A percentile compares a stretch with the other conserved stretches of the same genome.
Evolutionary conservation across 306 rosid genomes (phyloP).

Genomic region (Sicyos edulis): DNA sequence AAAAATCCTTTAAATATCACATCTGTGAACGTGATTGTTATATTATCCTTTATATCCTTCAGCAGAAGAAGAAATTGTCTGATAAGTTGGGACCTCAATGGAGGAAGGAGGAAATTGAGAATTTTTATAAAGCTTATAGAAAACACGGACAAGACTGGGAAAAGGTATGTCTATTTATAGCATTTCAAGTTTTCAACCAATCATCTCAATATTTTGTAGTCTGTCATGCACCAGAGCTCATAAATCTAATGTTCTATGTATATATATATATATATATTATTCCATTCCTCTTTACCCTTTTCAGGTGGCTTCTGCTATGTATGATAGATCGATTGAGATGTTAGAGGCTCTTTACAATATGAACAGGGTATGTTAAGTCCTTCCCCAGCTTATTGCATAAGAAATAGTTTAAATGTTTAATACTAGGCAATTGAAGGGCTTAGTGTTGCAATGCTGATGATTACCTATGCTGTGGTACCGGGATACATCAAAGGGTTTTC

Average conservation of each 20-base stretch:
- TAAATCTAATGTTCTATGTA: not conserved
- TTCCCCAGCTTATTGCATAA: not conserved
- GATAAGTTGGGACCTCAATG: slow-evolving; percentile 83
- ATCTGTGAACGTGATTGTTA: slow-evolving; percentile 9
- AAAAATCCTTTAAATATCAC: no score
- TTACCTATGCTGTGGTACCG: no score
- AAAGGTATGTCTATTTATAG: slow-evolving; percentile 45
- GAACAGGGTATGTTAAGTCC: slow-evolving; percentile 44
- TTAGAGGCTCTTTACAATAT: slow-evolving; percentile 72
- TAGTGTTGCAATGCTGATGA: not conserved
- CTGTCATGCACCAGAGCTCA: not conserved
- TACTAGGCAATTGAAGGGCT: not conserved
- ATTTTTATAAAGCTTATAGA: slow-evolving; percentile 81
- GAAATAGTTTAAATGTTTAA: not conserved
- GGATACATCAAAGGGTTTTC: no score
- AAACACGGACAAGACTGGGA: slow-evolving; percentile 80
- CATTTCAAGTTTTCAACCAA: not conserved
- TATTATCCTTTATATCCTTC: slow-evolving; percentile 23
- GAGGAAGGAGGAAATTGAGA: slow-evolving; percentile 70
- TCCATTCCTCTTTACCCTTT: slow-evolving; percentile 12
- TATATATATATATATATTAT: not conserved
- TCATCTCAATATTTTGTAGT: not conserved
- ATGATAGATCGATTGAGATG: slow-evolving; percentile 54
- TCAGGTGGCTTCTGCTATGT: slow-evolving; percentile 56
- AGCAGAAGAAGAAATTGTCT: slow-evolving; percentile 69